phyloP scores from a whole-genome alignment of 176 grass and related monocot species.

The Rhipidocladum racemiflorum region DNA sequence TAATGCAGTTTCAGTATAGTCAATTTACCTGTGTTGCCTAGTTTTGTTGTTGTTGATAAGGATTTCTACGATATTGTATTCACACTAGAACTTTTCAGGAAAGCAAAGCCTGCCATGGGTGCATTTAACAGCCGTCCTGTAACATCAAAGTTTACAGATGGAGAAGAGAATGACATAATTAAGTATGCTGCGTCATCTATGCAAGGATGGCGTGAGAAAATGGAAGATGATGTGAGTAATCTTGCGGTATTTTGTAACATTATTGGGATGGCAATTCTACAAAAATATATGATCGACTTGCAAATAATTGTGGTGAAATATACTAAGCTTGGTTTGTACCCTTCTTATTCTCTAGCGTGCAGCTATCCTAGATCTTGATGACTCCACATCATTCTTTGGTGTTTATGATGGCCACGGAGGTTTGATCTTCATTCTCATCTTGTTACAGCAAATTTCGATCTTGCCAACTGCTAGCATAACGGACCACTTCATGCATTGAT shows the following conservation, averaged over 20 bases:
- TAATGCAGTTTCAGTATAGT: neutral
- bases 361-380: constrained; percentile 28
- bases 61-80: constrained; percentile 3
- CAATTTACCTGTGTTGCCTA: neutral
- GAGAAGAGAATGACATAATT: constrained; percentile 27
- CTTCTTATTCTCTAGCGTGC: constrained; percentile 29
- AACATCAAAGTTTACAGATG: neutral
- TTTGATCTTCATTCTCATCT: constrained; percentile 24
- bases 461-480: neutral
- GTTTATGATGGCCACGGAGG: constrained; percentile 49
- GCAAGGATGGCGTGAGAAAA: neutral
- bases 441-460: constrained; percentile 11
- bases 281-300: neutral
- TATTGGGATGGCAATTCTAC: neutral
- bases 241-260: neutral
- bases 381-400: constrained; percentile 43
- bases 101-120: constrained; percentile 31
- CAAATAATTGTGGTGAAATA: constrained; percentile 1
- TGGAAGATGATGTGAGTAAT: constrained; percentile 44
- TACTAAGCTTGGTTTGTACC: neutral
- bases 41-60: constrained; percentile 17
- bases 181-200: constrained; percentile 29
- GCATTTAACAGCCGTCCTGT: neutral
- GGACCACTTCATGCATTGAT: neutral
- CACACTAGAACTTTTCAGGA: constrained; percentile 22